Evolutionary conservation across 2,329 filamentous ascomycete species (phyloP), one percentile per base, ranked within the genome.

Genomic region (Cladorrhinum sp.): DNA sequence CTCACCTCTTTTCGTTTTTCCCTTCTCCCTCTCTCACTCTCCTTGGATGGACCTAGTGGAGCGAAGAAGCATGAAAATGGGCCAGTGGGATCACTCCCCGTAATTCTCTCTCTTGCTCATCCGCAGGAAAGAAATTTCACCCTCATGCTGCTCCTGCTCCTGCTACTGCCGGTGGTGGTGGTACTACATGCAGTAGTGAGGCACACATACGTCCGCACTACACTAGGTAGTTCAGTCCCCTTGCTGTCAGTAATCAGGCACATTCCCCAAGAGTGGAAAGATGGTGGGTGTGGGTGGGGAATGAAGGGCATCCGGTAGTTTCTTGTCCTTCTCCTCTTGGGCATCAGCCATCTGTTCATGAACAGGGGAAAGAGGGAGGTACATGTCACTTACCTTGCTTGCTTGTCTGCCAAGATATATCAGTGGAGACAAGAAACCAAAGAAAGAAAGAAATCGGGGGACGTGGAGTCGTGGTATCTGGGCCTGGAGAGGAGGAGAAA

Each of bases 21-120:
- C 42, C 42, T 23, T 26, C 54, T 57, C 20, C 23, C n/a, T 49
- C 42, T 36, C 8, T 9, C 12, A 5, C 30, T 42, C 46, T 21
- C 46, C 6, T 39, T 39, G 21, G 53, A 53, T 56, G 48, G 20
- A 39, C n/a, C 53, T 52, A 52, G 52, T 59, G 26, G 30, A 12
- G 51, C 42, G 48, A 24, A 33, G 48, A 3, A 36, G 33, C 30
- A 9, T 50, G 48, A 6, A n/a, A 18, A 48, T 7, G 16, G 23
- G 21, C 65, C 64, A 67, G 64, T 66, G 62, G 61, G 62, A 61
- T 62, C 46, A n/a, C 57, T 64, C 55, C 62, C 59, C 65, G 65
- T 54, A 39, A 60, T 33, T 59, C 53, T 21, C 46, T 28, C 46
- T 53, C 30, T 30, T 55, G 26, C 50, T 46, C 30, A 16, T 28